Percentiles rank a stretch among this genome's conserved stretches.
These are phyloP conservation scores for Penicillium brasilianum DNA, from an alignment of 2,329 filamentous ascomycete species.

Conservation along the genomic window DNA sequence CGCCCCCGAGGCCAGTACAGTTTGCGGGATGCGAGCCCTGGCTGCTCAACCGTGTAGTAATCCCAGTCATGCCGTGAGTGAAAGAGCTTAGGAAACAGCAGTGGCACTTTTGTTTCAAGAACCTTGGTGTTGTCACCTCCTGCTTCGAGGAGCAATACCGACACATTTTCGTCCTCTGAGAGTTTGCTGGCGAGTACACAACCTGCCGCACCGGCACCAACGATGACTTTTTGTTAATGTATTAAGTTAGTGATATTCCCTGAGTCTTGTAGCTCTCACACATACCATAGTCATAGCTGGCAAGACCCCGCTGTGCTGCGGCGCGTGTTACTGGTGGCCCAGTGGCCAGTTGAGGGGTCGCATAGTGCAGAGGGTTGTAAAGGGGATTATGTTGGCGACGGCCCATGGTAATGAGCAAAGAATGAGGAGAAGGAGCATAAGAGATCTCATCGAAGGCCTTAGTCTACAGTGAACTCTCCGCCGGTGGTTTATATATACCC, in stretches of 20 bases:
- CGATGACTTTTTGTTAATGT: no score
- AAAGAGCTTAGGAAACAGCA: conserved; percentile 23
- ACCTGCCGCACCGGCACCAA: conserved; percentile 26
- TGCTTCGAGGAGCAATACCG: conserved; percentile 26
- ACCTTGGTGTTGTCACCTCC: conserved; percentile 22
- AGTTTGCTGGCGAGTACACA: conserved; percentile 27
- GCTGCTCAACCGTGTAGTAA: conserved; percentile 25
- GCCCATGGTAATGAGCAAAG: no score
- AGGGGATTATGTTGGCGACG: no score
- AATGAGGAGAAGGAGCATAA: no score
- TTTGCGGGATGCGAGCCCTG: conserved; percentile 15
- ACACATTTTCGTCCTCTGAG: conserved; percentile 25
- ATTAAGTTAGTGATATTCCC: no score
- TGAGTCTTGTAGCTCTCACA: no score
- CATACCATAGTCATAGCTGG: conserved; percentile 25
- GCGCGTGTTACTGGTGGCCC: conserved; percentile 21
- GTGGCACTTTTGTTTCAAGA: conserved; percentile 20
- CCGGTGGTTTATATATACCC: no score
- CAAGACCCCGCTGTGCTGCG: conserved; percentile 15
- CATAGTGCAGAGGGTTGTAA: no score
- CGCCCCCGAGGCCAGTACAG: conserved; percentile 28
- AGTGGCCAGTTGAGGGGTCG: conserved; percentile 15
- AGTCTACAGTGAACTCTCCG: no score
- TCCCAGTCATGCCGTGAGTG: conserved; percentile 27
- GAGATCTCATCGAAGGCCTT: no score